Conservation (phyloP, 2,329 filamentous ascomycete species). For the Podosphaera fusca region DNA sequence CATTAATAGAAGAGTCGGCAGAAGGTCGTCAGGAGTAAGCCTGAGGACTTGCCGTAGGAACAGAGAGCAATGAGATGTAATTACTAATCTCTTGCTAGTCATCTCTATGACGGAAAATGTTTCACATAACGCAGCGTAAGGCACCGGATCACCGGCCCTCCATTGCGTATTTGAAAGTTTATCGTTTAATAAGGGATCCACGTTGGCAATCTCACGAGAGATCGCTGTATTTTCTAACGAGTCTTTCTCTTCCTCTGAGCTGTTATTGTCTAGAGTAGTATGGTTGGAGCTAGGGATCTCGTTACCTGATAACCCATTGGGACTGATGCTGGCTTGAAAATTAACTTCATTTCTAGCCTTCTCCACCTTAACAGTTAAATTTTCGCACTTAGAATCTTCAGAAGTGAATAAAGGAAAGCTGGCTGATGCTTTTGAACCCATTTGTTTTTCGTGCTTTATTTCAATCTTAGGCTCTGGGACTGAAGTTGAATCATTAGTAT, state of each 20-base stretch:
- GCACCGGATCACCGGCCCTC: slow-evolving; percentile 70
- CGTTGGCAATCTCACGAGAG: slow-evolving; percentile 58
- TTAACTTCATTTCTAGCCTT: not conserved
- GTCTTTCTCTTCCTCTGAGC: slow-evolving; percentile 38
- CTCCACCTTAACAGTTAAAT: not conserved
- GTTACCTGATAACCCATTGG: not conserved
- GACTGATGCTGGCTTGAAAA: not conserved
- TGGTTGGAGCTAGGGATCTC: not conserved
- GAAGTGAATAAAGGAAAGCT: slow-evolving; percentile 15
- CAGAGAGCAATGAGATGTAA: slow-evolving; percentile 67
- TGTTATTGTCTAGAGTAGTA: slow-evolving; percentile 18
- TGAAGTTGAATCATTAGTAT: not conserved
- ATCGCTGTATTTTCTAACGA: slow-evolving; percentile 41
- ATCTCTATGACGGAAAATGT: slow-evolving; percentile 91
- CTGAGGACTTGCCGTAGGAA: slow-evolving; percentile 90
- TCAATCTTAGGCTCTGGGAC: not conserved
- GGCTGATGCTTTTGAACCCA: slow-evolving; percentile 13
- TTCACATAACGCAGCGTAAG: slow-evolving; percentile 80
- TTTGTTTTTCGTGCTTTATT: slow-evolving; percentile 6
- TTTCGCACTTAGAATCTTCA: slow-evolving; percentile 24
- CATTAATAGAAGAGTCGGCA: slow-evolving; percentile 83
- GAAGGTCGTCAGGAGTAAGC: slow-evolving; percentile 65
- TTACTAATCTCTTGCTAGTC: slow-evolving; percentile 76
- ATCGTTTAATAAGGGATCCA: slow-evolving; percentile 40
- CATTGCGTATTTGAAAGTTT: slow-evolving; percentile 89